Evolutionary conservation across 2,329 filamentous ascomycete species (phyloP), one percentile per base, ranked within the genome.

Genomic region (Colletotrichum sublineola): DNA sequence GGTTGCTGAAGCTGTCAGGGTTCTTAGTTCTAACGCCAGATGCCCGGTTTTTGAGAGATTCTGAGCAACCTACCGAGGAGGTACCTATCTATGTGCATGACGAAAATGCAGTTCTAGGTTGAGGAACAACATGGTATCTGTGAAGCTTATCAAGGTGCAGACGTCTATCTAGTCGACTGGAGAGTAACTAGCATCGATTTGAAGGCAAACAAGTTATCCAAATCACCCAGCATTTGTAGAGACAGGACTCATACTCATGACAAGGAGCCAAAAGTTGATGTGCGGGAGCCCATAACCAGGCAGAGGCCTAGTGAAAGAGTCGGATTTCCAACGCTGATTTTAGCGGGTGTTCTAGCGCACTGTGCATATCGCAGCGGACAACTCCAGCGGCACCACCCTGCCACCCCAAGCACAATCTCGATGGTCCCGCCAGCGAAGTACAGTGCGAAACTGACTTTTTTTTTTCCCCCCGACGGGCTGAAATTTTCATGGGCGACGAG

Each of bases 371-470:
- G 2, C 18, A 64, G 58, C 33, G 38, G 58, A 20, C 18, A n/a
- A 38, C 36, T 56, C n/a, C 38, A 60, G 53, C 44, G 48, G 14
- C 3, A 11, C 3, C 33, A 5, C 1, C 5, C 12, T 14, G 15
- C 29, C 29, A 29, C 6, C 40, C n/a, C 20, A 36, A 50, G n/a
- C 33, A 24, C 33, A 18, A 8, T 4, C 0, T 2, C 7, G 29
- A 31, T 24, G 38, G 42, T 31, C 31, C 65, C 65, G 46, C 44
- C 38, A 15, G 15, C 14, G 11, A 5, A 1, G 8, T 40, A 72
- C 69, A 68, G 69, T 72, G 69, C 69, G 69, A 72, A 62, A 63
- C 36, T 44, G 36, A 57, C 24, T 57, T 71, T 71, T 33, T 24
- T 24, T 24, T 24, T 24, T 24, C n/a, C n/a, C n/a, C 20, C n/a